phyloP scores from a whole-genome alignment of 2,329 filamentous ascomycete genomes.

The Hymenoscyphus albidus region DNA sequence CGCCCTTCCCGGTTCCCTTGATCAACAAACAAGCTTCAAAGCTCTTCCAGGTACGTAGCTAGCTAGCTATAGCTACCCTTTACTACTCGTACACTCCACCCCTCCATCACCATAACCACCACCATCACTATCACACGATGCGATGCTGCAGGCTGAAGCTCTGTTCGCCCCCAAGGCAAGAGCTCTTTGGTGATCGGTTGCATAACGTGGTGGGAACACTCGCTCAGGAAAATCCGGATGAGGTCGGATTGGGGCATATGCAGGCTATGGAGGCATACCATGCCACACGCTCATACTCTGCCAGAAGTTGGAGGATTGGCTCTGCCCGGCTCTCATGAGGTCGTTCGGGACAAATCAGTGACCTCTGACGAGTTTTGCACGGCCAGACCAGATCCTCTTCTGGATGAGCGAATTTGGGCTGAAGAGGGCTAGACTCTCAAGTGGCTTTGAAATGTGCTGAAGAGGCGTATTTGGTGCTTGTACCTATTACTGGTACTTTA shows the following conservation, averaged over 20 bases:
- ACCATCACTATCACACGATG: not conserved
- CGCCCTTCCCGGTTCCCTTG: not conserved
- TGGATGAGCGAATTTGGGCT: not conserved
- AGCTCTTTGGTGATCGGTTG: conserved; percentile 1
- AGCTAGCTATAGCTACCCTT: not conserved
- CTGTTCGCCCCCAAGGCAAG: not conserved
- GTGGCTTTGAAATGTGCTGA: not conserved
- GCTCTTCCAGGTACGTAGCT: conserved; percentile 1
- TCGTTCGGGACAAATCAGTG: not conserved
- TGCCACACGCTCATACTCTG: not conserved
- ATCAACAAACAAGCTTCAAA: not conserved
- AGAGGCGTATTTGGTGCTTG: no score
- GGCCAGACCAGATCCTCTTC: not conserved
- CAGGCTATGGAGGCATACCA: conserved; percentile 1
- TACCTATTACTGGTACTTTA: no score
- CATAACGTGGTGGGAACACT: conserved; percentile 4
- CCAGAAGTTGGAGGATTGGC: not conserved
- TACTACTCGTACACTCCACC: not conserved
- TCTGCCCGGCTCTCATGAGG: not conserved
- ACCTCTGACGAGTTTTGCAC: not conserved
- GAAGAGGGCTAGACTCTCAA: not conserved
- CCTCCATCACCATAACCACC: not conserved
- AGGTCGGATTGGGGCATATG: not conserved
- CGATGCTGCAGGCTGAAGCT: not conserved
- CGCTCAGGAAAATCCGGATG: not conserved